Conservation (phyloP, 805 yeast genomes). For the Spencermartinsiella europaea region DNA sequence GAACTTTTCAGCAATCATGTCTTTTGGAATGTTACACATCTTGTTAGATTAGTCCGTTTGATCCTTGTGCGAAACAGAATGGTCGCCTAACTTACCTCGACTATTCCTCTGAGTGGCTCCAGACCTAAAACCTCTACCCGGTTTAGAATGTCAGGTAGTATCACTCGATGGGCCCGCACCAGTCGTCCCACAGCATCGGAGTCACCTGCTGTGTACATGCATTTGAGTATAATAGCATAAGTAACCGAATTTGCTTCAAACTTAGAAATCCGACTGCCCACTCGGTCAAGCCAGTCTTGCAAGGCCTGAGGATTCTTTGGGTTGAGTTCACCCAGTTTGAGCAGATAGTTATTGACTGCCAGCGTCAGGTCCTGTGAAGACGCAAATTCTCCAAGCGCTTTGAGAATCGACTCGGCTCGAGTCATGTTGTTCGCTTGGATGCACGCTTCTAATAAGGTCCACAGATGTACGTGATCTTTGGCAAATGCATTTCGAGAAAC, state of each 20-base stretch:
- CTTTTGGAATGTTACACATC: background rate
- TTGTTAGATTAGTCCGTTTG: too few species aligned
- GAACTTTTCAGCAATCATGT: conserved; percentile 6
- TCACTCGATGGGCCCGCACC: background rate
- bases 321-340: conserved; percentile 37
- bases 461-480: conserved; percentile 58
- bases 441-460: conserved; percentile 77
- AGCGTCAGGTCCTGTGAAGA: conserved; percentile 47
- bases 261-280: conserved; percentile 31
- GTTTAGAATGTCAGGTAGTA: conserved; percentile 33
- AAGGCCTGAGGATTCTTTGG: conserved; percentile 40
- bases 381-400: conserved; percentile 51
- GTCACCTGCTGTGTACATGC: conserved; percentile 31
- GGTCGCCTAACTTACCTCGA: conserved; percentile 26
- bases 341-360: conserved; percentile 63
- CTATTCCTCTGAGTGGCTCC: conserved; percentile 36
- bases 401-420: conserved; percentile 65
- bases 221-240: conserved; percentile 52
- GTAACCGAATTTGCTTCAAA: conserved; percentile 50
- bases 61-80: conserved; percentile 1
- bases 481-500: conserved; percentile 35
- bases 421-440: conserved; percentile 57
- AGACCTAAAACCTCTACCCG: conserved; percentile 52
- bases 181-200: background rate
- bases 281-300: conserved; percentile 37